phyloP scores from a whole-genome alignment of 305 asterid species.

The Rubia tinctorum region DNA sequence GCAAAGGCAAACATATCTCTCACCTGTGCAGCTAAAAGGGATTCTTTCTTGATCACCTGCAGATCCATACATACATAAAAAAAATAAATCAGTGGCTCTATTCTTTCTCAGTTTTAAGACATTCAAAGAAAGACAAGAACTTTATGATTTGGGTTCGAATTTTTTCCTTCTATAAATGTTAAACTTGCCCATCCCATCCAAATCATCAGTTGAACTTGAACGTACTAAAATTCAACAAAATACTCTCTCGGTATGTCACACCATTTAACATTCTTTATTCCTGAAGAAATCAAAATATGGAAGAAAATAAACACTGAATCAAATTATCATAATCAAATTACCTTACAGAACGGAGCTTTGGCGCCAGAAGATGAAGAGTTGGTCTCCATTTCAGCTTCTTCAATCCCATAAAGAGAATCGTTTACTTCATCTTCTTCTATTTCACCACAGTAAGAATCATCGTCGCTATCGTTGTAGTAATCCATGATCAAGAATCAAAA shows the following conservation, averaged over 20 bases:
- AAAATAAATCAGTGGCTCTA: conserved; percentile 4
- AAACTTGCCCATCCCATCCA: not conserved
- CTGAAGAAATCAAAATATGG: no score
- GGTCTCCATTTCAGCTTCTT: conserved; percentile 19
- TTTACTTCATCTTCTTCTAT: not conserved
- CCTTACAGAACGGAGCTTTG: not conserved
- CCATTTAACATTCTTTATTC: no score
- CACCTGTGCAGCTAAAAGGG: conserved; percentile 67
- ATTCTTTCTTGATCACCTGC: conserved; percentile 54
- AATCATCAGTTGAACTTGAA: not conserved
- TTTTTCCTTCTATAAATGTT: no score
- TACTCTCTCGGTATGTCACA: not conserved
- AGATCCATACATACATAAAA: conserved; percentile 11
- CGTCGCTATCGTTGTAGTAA: conserved; percentile 32
- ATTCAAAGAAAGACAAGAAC: not conserved
- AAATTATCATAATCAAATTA: no score
- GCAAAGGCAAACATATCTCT: conserved; percentile 1
- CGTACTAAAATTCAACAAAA: not conserved
- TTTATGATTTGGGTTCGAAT: no score
- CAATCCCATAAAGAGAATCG: not conserved
- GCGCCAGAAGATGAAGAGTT: not conserved
- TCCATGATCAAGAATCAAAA: conserved; percentile 5
- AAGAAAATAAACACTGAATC: no score
- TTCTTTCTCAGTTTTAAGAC: not conserved
- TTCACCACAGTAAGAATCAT: conserved; percentile 24